These are phyloP conservation scores for Aspergillus ruber DNA, from an alignment of 2,329 filamentous ascomycete genomes.

Conservation along the genomic window DNA sequence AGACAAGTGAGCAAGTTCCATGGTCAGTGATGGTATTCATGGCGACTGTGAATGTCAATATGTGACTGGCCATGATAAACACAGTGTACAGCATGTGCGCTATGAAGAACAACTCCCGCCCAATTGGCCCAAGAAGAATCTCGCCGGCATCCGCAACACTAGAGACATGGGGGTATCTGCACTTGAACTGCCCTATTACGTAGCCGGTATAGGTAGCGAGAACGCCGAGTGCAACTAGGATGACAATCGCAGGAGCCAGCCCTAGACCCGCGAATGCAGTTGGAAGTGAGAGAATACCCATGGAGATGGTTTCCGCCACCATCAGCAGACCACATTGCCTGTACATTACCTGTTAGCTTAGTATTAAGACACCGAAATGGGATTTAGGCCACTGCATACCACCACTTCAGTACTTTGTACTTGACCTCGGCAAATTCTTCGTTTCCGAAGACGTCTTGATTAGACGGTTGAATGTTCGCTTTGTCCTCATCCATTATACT, in stretches of 20 bases:
- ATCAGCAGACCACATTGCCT: slow-evolving; percentile 43
- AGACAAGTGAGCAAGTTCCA: slow-evolving; percentile 55
- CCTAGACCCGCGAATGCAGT: slow-evolving; percentile 41
- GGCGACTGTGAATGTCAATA: slow-evolving; percentile 42
- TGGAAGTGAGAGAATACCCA: slow-evolving; percentile 43
- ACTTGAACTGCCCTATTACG: slow-evolving; percentile 34
- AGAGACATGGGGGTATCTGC: slow-evolving; percentile 33
- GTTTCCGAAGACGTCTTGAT: slow-evolving; percentile 26
- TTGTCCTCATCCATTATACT: background rate
- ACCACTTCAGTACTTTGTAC: slow-evolving; percentile 45
- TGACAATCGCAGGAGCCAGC: slow-evolving; percentile 42
- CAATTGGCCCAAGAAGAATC: slow-evolving; percentile 37
- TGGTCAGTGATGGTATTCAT: slow-evolving; percentile 57
- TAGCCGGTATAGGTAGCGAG: slow-evolving; percentile 40
- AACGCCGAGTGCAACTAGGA: slow-evolving; percentile 33
- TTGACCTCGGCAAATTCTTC: slow-evolving; percentile 36
- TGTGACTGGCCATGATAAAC: slow-evolving; percentile 39
- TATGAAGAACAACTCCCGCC: slow-evolving; percentile 36
- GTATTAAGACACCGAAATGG: too few relatives aligned
- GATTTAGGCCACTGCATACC: slow-evolving; percentile 6
- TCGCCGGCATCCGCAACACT: slow-evolving; percentile 41
- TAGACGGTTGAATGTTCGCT: slow-evolving; percentile 1
- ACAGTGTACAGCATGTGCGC: slow-evolving; percentile 40
- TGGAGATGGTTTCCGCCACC: slow-evolving; percentile 47
- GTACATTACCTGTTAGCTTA: slow-evolving; percentile 5